These are phyloP conservation scores for Pholiota molesta DNA, from an alignment of 768 basidiomycete species.

Conservation along the genomic window DNA sequence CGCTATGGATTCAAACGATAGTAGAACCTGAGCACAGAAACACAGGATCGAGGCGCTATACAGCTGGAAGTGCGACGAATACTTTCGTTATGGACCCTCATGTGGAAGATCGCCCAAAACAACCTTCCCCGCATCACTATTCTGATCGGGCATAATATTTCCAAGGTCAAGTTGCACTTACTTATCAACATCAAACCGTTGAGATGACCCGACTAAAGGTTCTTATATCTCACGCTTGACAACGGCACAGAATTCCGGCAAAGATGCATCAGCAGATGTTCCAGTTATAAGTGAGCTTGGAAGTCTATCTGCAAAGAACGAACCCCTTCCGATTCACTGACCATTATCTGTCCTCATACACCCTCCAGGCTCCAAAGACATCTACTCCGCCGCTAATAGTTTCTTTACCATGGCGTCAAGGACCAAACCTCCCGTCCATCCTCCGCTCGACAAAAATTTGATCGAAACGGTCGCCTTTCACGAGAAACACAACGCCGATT, in stretches of 20 bases:
- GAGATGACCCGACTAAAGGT: too few relatives aligned
- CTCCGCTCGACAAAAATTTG: constrained; percentile 11
- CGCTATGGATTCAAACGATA: too few relatives aligned
- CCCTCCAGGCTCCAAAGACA: not conserved
- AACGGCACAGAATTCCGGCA: not conserved
- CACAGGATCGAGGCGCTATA: too few relatives aligned
- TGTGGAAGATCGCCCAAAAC: too few relatives aligned
- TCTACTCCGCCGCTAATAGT: not conserved
- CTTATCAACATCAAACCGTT: too few relatives aligned
- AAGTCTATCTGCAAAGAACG: too few relatives aligned
- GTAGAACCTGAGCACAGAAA: too few relatives aligned
- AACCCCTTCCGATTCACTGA: not conserved
- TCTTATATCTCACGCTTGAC: constrained; percentile 26
- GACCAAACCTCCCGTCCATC: constrained; percentile 7
- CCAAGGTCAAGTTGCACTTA: too few relatives aligned
- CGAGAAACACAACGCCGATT: constrained; percentile 39
- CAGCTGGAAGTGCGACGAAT: too few relatives aligned
- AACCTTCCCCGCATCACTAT: too few relatives aligned
- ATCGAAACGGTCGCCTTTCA: constrained; percentile 51
- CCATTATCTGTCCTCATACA: not conserved
- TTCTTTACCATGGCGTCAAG: not conserved
- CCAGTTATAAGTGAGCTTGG: constrained; percentile 2
- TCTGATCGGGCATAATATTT: too few relatives aligned
- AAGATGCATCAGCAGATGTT: not conserved
- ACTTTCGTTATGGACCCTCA: too few relatives aligned